Evolutionary conservation across 371 early-diverging fungal species (phyloP), one percentile per base, ranked within the genome.

Genomic region (Batkoa obscura): DNA sequence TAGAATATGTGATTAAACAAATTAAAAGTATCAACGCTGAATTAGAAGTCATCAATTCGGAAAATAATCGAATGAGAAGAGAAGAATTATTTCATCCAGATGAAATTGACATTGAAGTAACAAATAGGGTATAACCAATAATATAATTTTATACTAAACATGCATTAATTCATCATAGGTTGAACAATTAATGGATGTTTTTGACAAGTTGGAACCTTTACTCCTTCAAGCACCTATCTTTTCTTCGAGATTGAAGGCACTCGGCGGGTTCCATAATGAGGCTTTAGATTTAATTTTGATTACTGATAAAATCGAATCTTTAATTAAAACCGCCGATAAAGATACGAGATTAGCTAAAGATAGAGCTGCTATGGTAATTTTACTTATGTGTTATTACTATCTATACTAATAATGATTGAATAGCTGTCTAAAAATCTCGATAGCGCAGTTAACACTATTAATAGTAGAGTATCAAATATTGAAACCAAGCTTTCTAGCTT

Each of bases 211-310:
- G 15, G 48, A 47, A n/a, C 48, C 48, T 30, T n/a, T 47, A 6
- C 23, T 47, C 31, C 48, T 23, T 9, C 48, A 47, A 47, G 48
- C 48, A 9, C 48, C 48, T 23, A 47, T 47, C 23, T 32, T 47
- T 15, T 23, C 48, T 6, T 4, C 48, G 8, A 15, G 48, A 15
- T 32, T 47, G 15, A 47, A 47, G n/a, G 31, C 48, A 12, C 15
- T 47, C 23, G 48, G 48, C 4, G 31, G 48, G 10, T 47, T 47
- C n/a, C 48, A 47, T 47, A 47, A 47, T 30, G 48, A 47, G 48
- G 48, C 48, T 30, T 47, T 47, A 32, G 48, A 47, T 32, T 23
- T 47, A 32, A 32, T 4, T 4, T 47, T 47, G 48, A n/a, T 47
- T n/a, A 9, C 31, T 23, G 48, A 32, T 10, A 47, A 47, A 32